Evolutionary conservation across 352 stramenopile species (phyloP), one percentile per base, ranked within the genome.

Genomic region (Phytopythium litorale): DNA sequence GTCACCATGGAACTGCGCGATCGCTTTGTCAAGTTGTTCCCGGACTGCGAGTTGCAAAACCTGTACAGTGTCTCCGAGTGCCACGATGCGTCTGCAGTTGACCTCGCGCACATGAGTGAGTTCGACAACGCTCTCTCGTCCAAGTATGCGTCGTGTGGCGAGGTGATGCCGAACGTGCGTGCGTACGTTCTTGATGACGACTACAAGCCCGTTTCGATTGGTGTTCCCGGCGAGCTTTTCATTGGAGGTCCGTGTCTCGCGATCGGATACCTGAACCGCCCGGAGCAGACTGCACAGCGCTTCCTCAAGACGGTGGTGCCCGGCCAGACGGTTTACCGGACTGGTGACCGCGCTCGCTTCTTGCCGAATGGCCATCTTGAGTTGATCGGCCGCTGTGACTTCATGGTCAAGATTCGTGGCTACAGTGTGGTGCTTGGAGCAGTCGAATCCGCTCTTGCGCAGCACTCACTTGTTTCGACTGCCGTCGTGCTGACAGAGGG

Each of bases 401-500:
- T 97, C 60, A 98, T 98, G 91, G 90, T 98, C 58, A 98, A 98
- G 77, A 96, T 98, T 61, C 85, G 94, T 25, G 95, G 95, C 45
- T 98, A 98, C 70, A 97, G 89, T 48, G 90, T 98, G 6, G 95
- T 98, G 30, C 70, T 98, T 8, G 91, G 91, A 33, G 93, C 92
- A 19, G 81, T 98, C 3, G 92, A 97, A 68, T 90, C 87, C 8
- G 91, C 90, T 18, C 84, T 98, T 35, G 88, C 87, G 37, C 79
- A 94, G 70, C 90, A 96, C 54, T 71, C 78, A 42, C 72, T 88
- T 33, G 81, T 97, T 16, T 93, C 82, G 28, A 97, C 85, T 16
- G 91, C 81, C 2, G 87, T 95, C n/a, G 95, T 98, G 33, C 76
- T 98, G 15, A 96, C 89, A 0, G 88, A 98, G 66, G 91, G 82